phyloP scores from a whole-genome alignment of 306 rosid genomes.

The Lotus japonicus region DNA sequence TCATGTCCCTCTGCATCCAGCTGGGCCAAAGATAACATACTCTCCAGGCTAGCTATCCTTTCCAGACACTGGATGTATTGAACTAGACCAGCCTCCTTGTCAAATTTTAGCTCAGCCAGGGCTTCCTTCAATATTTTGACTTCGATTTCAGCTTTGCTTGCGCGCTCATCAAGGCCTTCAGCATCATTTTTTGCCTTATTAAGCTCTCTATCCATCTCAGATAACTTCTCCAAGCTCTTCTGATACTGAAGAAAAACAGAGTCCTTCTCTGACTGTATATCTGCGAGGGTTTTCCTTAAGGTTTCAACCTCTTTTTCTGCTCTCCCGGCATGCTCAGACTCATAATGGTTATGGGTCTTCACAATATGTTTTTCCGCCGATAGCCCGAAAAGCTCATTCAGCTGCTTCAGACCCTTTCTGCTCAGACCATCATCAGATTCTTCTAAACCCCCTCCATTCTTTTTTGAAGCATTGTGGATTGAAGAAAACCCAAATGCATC shows the following conservation, averaged over 20 bases:
- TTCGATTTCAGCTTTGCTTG: constrained; percentile 89
- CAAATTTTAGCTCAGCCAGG: constrained; percentile 50
- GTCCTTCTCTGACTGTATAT: constrained; percentile 77
- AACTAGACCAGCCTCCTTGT: constrained; percentile 63
- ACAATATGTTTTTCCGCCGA: constrained; percentile 42
- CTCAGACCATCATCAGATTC: constrained; percentile 32
- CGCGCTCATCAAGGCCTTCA: constrained; percentile 73
- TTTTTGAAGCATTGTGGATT: constrained; percentile 28
- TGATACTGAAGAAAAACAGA: constrained; percentile 62
- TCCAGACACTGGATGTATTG: constrained; percentile 58
- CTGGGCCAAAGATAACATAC: constrained; percentile 40
- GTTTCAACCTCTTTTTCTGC: constrained; percentile 60
- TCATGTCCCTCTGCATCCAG: constrained; percentile 43
- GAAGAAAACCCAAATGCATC: constrained; percentile 47
- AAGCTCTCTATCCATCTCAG: constrained; percentile 62
- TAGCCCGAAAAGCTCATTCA: constrained; percentile 49
- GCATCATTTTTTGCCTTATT: constrained; percentile 44
- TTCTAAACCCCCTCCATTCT: constrained; percentile 34
- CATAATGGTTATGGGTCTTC: constrained; percentile 11
- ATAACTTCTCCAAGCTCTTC: constrained; percentile 60
- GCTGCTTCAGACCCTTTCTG: constrained; percentile 74
- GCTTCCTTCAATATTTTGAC: constrained; percentile 67
- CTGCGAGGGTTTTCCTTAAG: constrained; percentile 47
- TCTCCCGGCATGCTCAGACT: constrained; percentile 43
- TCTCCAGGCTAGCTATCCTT: constrained; percentile 64